phyloP scores from a whole-genome alignment of 192 early-diverging fungal genomes.

The Mortierella antarctica region DNA sequence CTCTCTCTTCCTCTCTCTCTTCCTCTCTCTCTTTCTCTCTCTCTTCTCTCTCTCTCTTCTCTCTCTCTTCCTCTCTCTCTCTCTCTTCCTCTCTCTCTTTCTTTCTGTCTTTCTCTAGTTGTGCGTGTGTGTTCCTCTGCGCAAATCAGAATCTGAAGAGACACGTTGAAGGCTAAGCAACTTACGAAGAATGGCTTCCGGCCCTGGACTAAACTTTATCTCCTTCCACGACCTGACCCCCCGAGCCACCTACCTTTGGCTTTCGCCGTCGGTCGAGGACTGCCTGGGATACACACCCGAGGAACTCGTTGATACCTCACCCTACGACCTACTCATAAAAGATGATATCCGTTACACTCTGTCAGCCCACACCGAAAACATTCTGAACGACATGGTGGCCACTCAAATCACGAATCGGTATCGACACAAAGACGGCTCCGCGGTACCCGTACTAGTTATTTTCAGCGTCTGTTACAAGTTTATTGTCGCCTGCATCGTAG shows the following conservation, averaged over 20 bases:
- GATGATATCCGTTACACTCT: conserved; percentile 31
- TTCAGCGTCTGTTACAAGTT: conserved; percentile 40
- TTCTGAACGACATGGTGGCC: conserved; percentile 52
- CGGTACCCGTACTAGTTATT: not conserved
- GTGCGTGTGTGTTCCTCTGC: too few relatives aligned
- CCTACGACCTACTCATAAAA: conserved; percentile 43
- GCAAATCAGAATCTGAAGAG: too few relatives aligned
- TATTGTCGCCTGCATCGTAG: conserved; percentile 13
- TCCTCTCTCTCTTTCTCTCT: too few relatives aligned
- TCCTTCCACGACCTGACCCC: conserved; percentile 58
- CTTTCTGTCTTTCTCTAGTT: too few relatives aligned
- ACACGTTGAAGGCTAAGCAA: too few relatives aligned
- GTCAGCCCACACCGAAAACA: conserved; percentile 39
- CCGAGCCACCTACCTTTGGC: conserved; percentile 31
- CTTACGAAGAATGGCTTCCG: too few relatives aligned
- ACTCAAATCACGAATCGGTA: conserved; percentile 46
- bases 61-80: too few relatives aligned
- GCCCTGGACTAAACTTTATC: conserved; percentile 32
- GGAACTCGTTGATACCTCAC: conserved; percentile 44
- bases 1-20: too few relatives aligned
- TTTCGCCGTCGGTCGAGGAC: conserved; percentile 47
- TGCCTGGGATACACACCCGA: conserved; percentile 55
- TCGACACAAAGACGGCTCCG: conserved; percentile 31
- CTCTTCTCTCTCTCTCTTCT: too few relatives aligned
- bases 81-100: not conserved